Evolutionary conservation across 106 monocot species (phyloP).

Genomic region (Dendrobium huoshanense): DNA sequence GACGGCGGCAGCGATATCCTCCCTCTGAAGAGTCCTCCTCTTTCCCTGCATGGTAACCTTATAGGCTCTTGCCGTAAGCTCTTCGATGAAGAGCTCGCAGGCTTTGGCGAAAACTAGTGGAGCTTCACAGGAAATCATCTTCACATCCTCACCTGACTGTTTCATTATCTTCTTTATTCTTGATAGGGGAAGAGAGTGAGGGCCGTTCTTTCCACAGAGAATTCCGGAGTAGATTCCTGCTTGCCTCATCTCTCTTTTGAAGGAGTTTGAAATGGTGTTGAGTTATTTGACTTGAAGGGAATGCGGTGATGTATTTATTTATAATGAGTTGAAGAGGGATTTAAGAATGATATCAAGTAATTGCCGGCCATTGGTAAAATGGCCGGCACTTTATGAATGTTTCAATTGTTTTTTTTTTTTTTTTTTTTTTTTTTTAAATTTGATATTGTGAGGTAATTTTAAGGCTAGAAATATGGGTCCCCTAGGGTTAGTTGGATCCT

Average conservation of each 20-base stretch:
- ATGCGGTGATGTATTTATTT: background rate
- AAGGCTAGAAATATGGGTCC: background rate
- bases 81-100: constrained; percentile 37
- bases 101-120: constrained; percentile 37
- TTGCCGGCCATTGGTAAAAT: background rate
- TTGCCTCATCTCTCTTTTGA: constrained; percentile 22
- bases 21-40: constrained; percentile 34
- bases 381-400: background rate
- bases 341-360: background rate
- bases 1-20: constrained; percentile 27
- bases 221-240: constrained; percentile 30
- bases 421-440: too few relatives aligned
- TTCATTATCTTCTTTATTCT: constrained; percentile 53
- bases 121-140: constrained; percentile 41
- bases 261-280: too few relatives aligned
- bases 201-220: constrained; percentile 21
- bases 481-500: background rate
- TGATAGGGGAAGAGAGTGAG: constrained; percentile 34
- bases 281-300: too few relatives aligned
- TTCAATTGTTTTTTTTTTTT: background rate
- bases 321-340: background rate
- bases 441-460: background rate
- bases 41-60: constrained; percentile 29
- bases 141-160: constrained; percentile 31
- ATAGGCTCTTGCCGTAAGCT: constrained; percentile 23